These are phyloP conservation scores for Emericellopsis cladophorae DNA, from an alignment of 2,329 filamentous ascomycete species.

Conservation along the genomic window DNA sequence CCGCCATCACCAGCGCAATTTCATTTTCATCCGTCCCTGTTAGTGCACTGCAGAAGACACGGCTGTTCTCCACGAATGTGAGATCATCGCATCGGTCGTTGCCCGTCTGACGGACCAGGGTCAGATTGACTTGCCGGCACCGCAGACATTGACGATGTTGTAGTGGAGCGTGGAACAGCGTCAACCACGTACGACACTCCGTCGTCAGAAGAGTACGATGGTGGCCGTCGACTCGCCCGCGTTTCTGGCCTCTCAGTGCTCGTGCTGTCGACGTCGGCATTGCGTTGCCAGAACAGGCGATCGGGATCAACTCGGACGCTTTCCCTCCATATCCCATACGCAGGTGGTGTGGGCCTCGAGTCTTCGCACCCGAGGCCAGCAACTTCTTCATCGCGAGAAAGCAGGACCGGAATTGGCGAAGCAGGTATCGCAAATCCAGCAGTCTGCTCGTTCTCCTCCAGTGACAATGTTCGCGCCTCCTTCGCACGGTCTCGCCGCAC, in stretches of 20 bases:
- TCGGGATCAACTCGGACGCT: constrained; percentile 77
- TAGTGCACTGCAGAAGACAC: no score
- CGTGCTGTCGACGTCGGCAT: constrained; percentile 19
- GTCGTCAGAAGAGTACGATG: constrained; percentile 66
- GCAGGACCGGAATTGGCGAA: constrained; percentile 63
- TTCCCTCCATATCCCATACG: constrained; percentile 75
- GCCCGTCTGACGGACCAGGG: no score
- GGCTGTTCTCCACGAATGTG: no score
- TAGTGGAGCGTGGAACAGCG: constrained; percentile 46
- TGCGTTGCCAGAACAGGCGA: constrained; percentile 69
- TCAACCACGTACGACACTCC: constrained; percentile 62
- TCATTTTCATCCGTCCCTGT: no score
- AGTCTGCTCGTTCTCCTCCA: not conserved
- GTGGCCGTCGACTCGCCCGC: constrained; percentile 39
- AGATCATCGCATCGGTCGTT: no score
- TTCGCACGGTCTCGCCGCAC: constrained; percentile 29
- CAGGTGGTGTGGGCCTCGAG: constrained; percentile 56
- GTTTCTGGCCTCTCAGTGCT: constrained; percentile 7
- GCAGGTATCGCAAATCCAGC: constrained; percentile 50
- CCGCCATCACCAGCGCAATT: no score
- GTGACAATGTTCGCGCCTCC: constrained; percentile 8
- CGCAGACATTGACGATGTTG: constrained; percentile 4
- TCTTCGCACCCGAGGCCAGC: constrained; percentile 41
- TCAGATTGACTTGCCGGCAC: no score
- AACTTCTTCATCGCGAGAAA: constrained; percentile 63